Evolutionary conservation across 2,329 filamentous ascomycete species (phyloP).

Genomic region (Botrytis aclada): DNA sequence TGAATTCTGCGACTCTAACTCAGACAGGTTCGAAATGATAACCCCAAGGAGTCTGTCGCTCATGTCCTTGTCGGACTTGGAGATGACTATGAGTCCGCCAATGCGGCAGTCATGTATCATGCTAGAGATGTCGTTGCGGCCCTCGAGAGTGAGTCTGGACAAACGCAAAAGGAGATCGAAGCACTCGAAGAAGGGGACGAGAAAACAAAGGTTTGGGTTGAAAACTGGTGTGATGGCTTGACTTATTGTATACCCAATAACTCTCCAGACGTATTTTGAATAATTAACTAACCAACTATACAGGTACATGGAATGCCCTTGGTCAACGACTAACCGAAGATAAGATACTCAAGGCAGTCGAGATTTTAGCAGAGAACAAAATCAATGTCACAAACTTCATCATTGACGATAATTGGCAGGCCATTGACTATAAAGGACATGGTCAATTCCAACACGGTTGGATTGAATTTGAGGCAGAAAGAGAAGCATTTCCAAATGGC

Average conservation of each 20-base stretch:
- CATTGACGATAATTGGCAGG: conserved; percentile 97
- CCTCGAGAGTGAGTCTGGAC: conserved; percentile 43
- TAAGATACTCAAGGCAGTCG: conserved; percentile 73
- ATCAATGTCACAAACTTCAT: conserved; percentile 84
- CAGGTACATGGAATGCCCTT: conserved; percentile 87
- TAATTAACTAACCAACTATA: not conserved
- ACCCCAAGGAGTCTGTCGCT: conserved; percentile 50
- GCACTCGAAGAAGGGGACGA: conserved; percentile 47
- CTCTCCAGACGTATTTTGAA: not conserved
- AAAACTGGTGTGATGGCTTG: conserved; percentile 88
- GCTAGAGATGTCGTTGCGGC: conserved; percentile 63
- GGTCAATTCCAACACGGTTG: conserved; percentile 61
- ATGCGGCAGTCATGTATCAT: conserved; percentile 82
- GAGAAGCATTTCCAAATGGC: conserved; percentile 73
- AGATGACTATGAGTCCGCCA: conserved; percentile 68
- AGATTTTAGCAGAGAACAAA: conserved; percentile 64
- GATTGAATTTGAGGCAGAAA: conserved; percentile 83
- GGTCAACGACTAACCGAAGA: conserved; percentile 79
- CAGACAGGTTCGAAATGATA: conserved; percentile 64
- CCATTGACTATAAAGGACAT: conserved; percentile 54
- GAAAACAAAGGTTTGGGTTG: conserved; percentile 59
- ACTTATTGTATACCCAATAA: conserved; percentile 63
- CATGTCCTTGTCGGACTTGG: conserved; percentile 69
- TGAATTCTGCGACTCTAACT: conserved; percentile 3
- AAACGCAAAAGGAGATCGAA: conserved; percentile 47